Base-by-base conservation (phyloP, 371 early-diverging fungal genomes). In the Lichtheimia ornata region DNA sequence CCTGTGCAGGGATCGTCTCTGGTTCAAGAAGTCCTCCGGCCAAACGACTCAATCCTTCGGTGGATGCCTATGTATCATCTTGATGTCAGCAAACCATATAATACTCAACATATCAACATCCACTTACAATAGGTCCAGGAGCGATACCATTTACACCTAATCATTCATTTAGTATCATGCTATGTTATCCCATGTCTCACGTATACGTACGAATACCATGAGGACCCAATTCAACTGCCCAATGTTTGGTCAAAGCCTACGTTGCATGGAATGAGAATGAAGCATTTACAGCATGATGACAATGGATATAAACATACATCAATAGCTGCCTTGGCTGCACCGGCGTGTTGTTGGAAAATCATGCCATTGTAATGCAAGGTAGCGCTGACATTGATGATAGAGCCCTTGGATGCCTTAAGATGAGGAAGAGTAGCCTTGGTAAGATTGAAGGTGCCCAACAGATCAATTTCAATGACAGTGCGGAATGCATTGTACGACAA, bases 401-500 rank as follows among this genome's bases (percentile, higher is more conserved):
- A 56, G 5, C 92, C 92, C 64, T 86, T 86, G 58, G 85, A 71
- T 44, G 77, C 76, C 66, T 92, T 91, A 59, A 93, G 69, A 60
- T 88, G 78, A 15, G 86, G 86, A 50, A 88, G 73, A 47, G 89
- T 87, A 45, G 88, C 88, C 74, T 91, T 92, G 62, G 87, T 85
- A 12, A 88, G 77, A 72, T 92, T 88, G 75, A 87, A 93, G n/a
- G 92, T 90, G 18, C 69, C 69, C 14, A 77, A 56, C 24, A 76
- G 61, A 65, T 77, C 83, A 56, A 82, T 83, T 50, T 83, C 83
- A 62, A 84, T 79, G 30, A 83, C 83, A 35, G 84, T 79, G n/a
- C 81, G 77, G 83, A 92, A 93, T 28, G 89, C 94, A 62, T 89
- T 88, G 66, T 86, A 83, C 2, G 88, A 87, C 12, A 93, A 75